phyloP scores from a whole-genome alignment of 2,329 filamentous ascomycete genomes.

The Exophiala sp. region DNA sequence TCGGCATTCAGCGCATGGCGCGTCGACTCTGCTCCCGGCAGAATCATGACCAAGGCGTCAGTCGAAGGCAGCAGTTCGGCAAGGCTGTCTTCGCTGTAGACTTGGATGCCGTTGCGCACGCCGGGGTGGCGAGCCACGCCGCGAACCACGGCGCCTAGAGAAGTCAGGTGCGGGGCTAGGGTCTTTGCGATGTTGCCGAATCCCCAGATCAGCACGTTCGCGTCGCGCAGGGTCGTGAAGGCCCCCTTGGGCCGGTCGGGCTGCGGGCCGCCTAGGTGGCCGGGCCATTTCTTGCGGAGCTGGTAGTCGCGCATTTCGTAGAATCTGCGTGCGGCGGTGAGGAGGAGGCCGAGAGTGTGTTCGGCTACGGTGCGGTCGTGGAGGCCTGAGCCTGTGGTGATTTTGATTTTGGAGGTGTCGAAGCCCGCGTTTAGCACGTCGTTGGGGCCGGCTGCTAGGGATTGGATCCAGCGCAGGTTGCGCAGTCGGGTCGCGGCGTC shows the following conservation, averaged over 20 bases:
- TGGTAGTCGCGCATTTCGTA: slow-evolving; percentile 52
- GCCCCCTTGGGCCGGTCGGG: slow-evolving; percentile 41
- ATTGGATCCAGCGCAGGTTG: slow-evolving; percentile 60
- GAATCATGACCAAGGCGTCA: slow-evolving; percentile 63
- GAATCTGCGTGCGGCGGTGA: slow-evolving; percentile 24
- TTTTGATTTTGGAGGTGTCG: slow-evolving; percentile 44
- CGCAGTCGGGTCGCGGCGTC: slow-evolving; percentile 52
- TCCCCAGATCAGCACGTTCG: slow-evolving; percentile 57
- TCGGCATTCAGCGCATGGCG: slow-evolving; percentile 51
- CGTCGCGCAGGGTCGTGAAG: slow-evolving; percentile 56
- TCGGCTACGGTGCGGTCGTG: slow-evolving; percentile 62
- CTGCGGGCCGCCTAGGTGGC: slow-evolving; percentile 55
- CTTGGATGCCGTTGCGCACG: slow-evolving; percentile 54
- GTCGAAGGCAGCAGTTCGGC: slow-evolving; percentile 50
- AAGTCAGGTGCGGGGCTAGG: slow-evolving; percentile 50
- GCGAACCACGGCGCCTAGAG: slow-evolving; percentile 53
- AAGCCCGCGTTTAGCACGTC: slow-evolving; percentile 60
- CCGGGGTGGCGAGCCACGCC: slow-evolving; percentile 54
- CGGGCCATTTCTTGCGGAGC: slow-evolving; percentile 52
- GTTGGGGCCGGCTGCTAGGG: slow-evolving; percentile 60
- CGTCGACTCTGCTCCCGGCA: slow-evolving; percentile 55
- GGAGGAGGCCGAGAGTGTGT: slow-evolving; percentile 52
- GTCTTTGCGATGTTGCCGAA: slow-evolving; percentile 62
- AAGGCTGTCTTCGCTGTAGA: slow-evolving; percentile 52
- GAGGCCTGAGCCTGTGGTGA: slow-evolving; percentile 58